Conservation (phyloP, 116 monocot species). For the Phalaenopsis hybrid region DNA sequence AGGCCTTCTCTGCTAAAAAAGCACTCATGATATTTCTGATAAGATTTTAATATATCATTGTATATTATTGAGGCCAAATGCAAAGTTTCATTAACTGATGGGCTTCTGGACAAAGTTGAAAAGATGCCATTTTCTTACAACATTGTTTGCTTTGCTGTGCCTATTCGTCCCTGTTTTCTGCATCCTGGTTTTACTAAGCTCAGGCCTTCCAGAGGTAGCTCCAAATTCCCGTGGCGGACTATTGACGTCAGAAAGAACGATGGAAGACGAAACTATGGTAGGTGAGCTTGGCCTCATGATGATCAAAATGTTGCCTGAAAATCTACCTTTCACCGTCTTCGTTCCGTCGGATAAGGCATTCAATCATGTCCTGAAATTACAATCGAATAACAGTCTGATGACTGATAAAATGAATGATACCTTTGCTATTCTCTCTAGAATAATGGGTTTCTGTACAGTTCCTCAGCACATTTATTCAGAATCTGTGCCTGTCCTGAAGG, state of each 20-base stretch:
- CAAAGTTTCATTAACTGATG: conserved; percentile 15
- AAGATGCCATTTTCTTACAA: conserved; percentile 4
- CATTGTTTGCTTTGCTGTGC: conserved; percentile 12
- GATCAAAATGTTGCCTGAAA: conserved; percentile 62
- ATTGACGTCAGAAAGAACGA: not conserved
- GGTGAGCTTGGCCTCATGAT: conserved; percentile 58
- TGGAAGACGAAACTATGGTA: conserved; percentile 1
- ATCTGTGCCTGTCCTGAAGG: conserved; percentile 27
- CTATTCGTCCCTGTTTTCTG: conserved; percentile 16
- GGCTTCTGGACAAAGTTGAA: conserved; percentile 13
- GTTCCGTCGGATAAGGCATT: conserved; percentile 61
- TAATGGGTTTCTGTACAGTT: conserved; percentile 64
- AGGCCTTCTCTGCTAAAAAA: too few relatives aligned
- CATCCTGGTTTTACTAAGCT: conserved; percentile 26
- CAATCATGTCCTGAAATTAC: conserved; percentile 30
- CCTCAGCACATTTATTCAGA: conserved; percentile 30
- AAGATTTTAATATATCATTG: too few relatives aligned
- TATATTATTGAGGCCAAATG: not conserved
- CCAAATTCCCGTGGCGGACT: not conserved
- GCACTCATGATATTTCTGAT: too few relatives aligned
- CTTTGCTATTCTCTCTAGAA: conserved; percentile 54
- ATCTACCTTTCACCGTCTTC: conserved; percentile 74
- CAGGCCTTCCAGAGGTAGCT: conserved; percentile 39
- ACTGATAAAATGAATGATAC: conserved; percentile 35
- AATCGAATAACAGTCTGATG: conserved; percentile 17